Percentiles rank a stretch among this genome's conserved stretches.
Evolutionary conservation across 2,329 filamentous ascomycete species (phyloP).

Genomic region (Botrytis paeoniae): DNA sequence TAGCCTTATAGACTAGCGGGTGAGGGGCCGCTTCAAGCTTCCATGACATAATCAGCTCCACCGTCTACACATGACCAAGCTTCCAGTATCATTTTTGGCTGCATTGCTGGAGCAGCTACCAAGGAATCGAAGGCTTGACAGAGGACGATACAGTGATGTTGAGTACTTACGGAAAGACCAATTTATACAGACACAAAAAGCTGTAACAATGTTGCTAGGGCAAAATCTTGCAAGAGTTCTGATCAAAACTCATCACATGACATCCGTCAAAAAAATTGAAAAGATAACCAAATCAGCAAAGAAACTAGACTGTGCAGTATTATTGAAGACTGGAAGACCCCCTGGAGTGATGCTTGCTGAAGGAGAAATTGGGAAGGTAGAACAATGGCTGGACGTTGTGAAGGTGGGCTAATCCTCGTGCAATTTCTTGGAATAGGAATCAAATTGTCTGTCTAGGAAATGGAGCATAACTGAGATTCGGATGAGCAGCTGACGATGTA

Average conservation of each 20-base stretch:
- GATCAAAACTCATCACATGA: conserved; percentile 79
- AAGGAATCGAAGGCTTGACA: rapidly evolving
- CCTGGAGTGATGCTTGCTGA: conserved; percentile 81
- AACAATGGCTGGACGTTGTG: conserved; percentile 33
- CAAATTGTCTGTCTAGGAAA: neutral
- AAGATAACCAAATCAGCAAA: conserved; percentile 63
- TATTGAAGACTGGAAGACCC: conserved; percentile 63
- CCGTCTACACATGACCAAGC: neutral
- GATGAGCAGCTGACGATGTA: neutral
- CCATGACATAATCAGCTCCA: neutral
- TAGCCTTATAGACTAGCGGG: neutral
- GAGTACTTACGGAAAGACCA: neutral
- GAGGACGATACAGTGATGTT: neutral
- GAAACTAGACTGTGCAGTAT: conserved; percentile 56
- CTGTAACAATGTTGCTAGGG: neutral
- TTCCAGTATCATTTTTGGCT: too few relatives aligned
- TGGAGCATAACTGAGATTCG: neutral
- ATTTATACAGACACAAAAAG: neutral
- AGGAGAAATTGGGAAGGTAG: conserved; percentile 23
- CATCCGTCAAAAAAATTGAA: conserved; percentile 70
- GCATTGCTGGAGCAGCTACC: neutral
- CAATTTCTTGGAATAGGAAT: neutral
- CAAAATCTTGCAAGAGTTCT: conserved; percentile 46
- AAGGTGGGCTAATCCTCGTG: conserved; percentile 23
- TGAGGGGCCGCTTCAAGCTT: neutral